Evolutionary conservation across 225 moss, liverwort and hornwort genomes (phyloP).

Genomic region (Thuidium tamariscinum): DNA sequence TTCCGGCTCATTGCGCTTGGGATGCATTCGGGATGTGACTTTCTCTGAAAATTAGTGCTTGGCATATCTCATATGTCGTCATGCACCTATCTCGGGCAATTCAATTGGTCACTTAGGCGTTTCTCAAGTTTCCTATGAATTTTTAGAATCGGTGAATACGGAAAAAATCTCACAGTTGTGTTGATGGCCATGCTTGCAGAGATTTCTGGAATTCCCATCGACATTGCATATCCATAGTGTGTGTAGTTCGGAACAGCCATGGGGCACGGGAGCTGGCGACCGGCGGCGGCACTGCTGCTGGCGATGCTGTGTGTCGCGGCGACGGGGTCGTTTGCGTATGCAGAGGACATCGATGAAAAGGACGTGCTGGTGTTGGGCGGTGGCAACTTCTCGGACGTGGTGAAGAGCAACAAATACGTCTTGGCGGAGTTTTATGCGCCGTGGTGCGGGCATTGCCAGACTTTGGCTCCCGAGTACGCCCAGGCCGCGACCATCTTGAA

Average conservation of each 20-base stretch:
- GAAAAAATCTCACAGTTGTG: not conserved
- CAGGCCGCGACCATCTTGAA: constrained; percentile 27
- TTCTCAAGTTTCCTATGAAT: no score
- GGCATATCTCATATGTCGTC: not conserved
- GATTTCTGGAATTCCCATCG: not conserved
- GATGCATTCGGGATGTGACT: not conserved
- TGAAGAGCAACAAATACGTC: constrained; percentile 16
- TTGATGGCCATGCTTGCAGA: not conserved
- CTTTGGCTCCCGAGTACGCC: constrained; percentile 36
- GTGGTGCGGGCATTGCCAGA: constrained; percentile 48
- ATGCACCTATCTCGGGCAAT: not conserved
- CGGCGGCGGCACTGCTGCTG: not conserved
- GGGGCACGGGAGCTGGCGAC: constrained; percentile 8
- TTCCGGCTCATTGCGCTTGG: not conserved
- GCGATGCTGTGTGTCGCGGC: not conserved
- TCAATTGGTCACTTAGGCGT: not conserved
- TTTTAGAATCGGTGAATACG: not conserved
- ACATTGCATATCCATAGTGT: not conserved
- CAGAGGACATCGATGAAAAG: constrained; percentile 23
- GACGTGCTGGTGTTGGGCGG: constrained; percentile 39
- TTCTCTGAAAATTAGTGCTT: not conserved
- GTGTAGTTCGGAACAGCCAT: not conserved
- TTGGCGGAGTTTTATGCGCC: constrained; percentile 50
- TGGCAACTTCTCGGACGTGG: constrained; percentile 26
- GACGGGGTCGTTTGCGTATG: not conserved